phyloP scores from a whole-genome alignment of 2,329 filamentous ascomycete species.

The Boeremia exigua region DNA sequence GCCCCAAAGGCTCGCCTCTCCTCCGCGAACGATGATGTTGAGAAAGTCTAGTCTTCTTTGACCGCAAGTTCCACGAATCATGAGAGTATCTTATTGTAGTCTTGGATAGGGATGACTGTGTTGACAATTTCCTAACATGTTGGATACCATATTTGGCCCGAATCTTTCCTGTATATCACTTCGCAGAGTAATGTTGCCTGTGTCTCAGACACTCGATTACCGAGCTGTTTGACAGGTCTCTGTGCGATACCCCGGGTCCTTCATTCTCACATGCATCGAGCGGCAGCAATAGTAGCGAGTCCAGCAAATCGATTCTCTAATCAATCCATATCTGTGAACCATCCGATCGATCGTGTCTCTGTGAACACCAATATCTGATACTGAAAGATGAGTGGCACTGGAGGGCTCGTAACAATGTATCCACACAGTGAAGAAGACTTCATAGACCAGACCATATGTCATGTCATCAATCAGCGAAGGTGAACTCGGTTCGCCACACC shows the following conservation, averaged over 20 bases:
- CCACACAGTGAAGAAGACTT: no score
- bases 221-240: conserved; percentile 24
- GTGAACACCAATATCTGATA: not conserved
- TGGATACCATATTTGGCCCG: conserved; percentile 28
- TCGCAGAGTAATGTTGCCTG: conserved; percentile 29
- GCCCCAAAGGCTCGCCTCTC: conserved; percentile 35
- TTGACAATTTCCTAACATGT: conserved; percentile 12
- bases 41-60: conserved; percentile 35
- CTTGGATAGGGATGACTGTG: conserved; percentile 14
- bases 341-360: not conserved
- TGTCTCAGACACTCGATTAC: conserved; percentile 18
- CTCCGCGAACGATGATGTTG: conserved; percentile 22
- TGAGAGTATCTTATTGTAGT: conserved; percentile 17
- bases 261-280: conserved; percentile 21
- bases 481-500: no score
- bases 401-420: no score
- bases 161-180: conserved; percentile 30
- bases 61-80: conserved; percentile 8
- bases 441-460: no score
- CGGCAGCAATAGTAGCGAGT: conserved; percentile 4
- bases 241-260: conserved; percentile 27
- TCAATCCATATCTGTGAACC: not conserved
- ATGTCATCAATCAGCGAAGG: no score
- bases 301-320: conserved; percentile 4
- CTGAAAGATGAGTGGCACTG: no score